A percentile compares a stretch with the other conserved stretches of the same genome.
Evolutionary conservation across 352 stramenopile species (phyloP).

Genomic region (Pythium insidiosum): DNA sequence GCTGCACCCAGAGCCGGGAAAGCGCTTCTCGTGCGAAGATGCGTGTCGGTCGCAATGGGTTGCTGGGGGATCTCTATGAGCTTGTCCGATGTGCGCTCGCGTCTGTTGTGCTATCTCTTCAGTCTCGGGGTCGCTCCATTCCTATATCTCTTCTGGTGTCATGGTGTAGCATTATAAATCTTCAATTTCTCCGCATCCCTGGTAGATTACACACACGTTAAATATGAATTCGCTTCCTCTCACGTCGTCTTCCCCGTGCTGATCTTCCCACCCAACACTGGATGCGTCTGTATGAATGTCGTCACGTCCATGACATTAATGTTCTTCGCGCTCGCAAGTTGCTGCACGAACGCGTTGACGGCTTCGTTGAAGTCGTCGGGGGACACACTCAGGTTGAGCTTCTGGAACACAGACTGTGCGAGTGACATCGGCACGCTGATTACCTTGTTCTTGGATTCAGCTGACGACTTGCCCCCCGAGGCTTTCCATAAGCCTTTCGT

Average conservation of each 20-base stretch:
- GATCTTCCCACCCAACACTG: constrained; percentile 14
- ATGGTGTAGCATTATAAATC: too few relatives aligned
- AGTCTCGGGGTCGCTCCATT: not conserved
- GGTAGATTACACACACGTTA: constrained; percentile 1
- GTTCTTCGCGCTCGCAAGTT: constrained; percentile 28
- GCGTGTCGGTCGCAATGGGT: constrained; percentile 74
- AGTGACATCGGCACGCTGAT: constrained; percentile 29
- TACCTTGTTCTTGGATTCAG: constrained; percentile 18
- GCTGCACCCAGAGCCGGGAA: constrained; percentile 78
- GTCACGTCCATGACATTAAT: constrained; percentile 65
- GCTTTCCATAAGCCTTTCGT: constrained; percentile 18
- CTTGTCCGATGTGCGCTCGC: not conserved
- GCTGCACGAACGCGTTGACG: constrained; percentile 7
- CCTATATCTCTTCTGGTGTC: too few relatives aligned
- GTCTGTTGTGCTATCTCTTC: not conserved
- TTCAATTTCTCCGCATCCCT: too few relatives aligned
- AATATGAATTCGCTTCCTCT: constrained; percentile 1
- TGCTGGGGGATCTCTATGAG: constrained; percentile 16
- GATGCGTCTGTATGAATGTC: constrained; percentile 31
- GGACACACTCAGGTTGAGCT: constrained; percentile 24
- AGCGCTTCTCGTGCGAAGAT: constrained; percentile 75
- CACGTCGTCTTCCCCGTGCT: not conserved
- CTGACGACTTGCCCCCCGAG: not conserved
- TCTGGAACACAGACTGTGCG: constrained; percentile 32
- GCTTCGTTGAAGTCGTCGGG: constrained; percentile 20